Evolutionary conservation across 2,329 filamentous ascomycete species (phyloP).

Genomic region (Arthroderma uncinatum): DNA sequence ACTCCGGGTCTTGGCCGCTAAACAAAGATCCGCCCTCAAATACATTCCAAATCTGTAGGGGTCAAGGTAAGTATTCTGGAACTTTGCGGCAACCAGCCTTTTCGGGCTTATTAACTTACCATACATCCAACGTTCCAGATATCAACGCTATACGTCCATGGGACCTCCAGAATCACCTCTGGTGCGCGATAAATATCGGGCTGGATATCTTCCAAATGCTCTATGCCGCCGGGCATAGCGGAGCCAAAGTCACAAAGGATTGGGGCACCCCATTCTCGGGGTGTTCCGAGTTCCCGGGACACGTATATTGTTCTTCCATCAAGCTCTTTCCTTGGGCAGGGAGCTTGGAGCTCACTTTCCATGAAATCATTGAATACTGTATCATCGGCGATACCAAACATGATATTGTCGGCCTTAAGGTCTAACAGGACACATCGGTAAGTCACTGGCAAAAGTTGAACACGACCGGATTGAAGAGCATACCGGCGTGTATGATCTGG

Average conservation of each 20-base stretch:
- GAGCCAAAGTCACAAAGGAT: conserved; percentile 22
- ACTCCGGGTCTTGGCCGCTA: conserved; percentile 30
- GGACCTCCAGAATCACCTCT: conserved; percentile 38
- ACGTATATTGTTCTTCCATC: conserved; percentile 19
- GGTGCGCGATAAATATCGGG: conserved; percentile 29
- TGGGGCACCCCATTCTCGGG: conserved; percentile 19
- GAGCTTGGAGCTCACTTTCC: conserved; percentile 17
- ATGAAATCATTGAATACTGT: conserved; percentile 20
- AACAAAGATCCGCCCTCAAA: conserved; percentile 40
- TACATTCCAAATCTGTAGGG: conserved; percentile 42
- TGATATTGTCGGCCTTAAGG: conserved; percentile 22
- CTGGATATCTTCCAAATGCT: conserved; percentile 13
- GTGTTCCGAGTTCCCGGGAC: conserved; percentile 17
- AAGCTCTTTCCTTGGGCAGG: conserved; percentile 18
- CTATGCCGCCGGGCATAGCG: conserved; percentile 7
- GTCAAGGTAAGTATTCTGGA: conserved; percentile 6
- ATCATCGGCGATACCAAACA: conserved; percentile 20
- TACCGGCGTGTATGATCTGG: conserved; percentile 20
- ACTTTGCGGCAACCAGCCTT: conserved; percentile 2
- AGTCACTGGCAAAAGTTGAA: background rate
- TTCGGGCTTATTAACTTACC: conserved; percentile 20
- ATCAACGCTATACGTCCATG: conserved; percentile 40
- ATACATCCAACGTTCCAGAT: conserved; percentile 41
- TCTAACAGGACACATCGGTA: conserved; percentile 15
- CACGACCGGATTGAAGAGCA: background rate